Base-by-base conservation (phyloP, 495 filamentous ascomycete genomes). In the Massariosphaeria phaeospora region DNA sequence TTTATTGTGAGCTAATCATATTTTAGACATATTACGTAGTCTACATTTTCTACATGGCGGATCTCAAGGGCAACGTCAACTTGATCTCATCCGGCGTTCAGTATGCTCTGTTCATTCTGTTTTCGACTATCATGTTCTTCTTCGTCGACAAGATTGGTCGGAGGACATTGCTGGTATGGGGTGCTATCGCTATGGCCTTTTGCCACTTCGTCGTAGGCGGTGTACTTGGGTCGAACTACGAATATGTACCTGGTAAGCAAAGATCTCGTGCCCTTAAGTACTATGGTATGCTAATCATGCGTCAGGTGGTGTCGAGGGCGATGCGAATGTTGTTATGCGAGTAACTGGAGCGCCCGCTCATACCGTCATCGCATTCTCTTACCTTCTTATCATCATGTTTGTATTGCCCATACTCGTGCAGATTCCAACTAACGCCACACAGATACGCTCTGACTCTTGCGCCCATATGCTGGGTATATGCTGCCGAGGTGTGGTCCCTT, bases 91-190 rank as follows among this genome's bases (percentile, higher is more conserved):
- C 83, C 0, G 80, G 80, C 11, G 77, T 88, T 40, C 85, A 88
- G 65, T 89, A 88, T 65, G 85, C 84, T 6, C 73, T 89, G 15
- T 87, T 89, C 70, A 81, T 89, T 55, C 72, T 86, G 57, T 84
- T 83, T 34, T 88, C 84, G 0, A 73, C 77, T 8, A 61, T 81
- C 46, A 83, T 83, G 62, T 85, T 84, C 66, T 79, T 85, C 51
- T 82, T 81, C 67, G 85, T 89, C 65, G 86, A 91, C 57, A 78
- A 76, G 29, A 82, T 79, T n/a, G 85, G 86, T n/a, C 83, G 85
- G 26, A 76, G 86, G 48, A 73, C 78, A 1, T 70, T 91, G 1
- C 80, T 94, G 5, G 76, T 91, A 13, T 77, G 71, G 5, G 86
- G 88, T 27, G 80, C 84, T 2, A 60, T 90, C 21, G 73, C 79